Evolutionary conservation across 148 eudicot genomes (phyloP), one percentile per base, ranked within the genome.

Genomic region (Rhododendron mucronatum): DNA sequence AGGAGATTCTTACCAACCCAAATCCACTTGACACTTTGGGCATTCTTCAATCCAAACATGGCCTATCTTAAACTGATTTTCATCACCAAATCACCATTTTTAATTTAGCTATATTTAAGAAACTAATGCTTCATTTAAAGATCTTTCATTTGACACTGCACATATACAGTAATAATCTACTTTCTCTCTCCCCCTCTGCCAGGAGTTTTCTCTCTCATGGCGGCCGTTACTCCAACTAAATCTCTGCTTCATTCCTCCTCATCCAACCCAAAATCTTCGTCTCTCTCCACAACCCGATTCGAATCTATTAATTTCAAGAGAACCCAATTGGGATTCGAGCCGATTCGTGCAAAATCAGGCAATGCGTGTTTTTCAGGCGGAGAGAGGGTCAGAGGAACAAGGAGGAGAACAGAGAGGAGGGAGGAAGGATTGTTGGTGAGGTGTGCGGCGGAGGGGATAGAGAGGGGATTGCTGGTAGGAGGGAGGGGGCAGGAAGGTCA

Each of bases 391-490:
- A 89, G 79, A 18, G 18, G 44, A 39, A 20, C 7, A 26, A 30
- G 10, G 12, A 30, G 45, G 7, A 35, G 76, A 28, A 75, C 23
- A 37, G 79, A 75, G 79, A 37, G 79, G 79, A 30, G 18, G 76
- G 76, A 71, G 53, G 81, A 30, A 50, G 81, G 81, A 21, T 81
- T 0, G 84, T 82, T 9, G 88, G 90, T 90, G 84, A 89, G 86
- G 83, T 91, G 97, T 74, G 85, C 90, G 78, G 91, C 91, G 83
- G 92, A 91, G 88, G 90, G 92, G 82, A 79, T 88, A 28, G 94
- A 88, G 85, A 86, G 89, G 78, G 89, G 90, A 26, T 75, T 83
- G 86, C 79, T 87, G 77, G 84, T 83, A 79, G 89, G 87, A 6
- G 44, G 87, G 67, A 71, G 78, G 53, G 86, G 71, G 53, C 77